Evolutionary conservation across 768 basidiomycete species (phyloP).

Genomic region (Candolleomyces eurysporus): DNA sequence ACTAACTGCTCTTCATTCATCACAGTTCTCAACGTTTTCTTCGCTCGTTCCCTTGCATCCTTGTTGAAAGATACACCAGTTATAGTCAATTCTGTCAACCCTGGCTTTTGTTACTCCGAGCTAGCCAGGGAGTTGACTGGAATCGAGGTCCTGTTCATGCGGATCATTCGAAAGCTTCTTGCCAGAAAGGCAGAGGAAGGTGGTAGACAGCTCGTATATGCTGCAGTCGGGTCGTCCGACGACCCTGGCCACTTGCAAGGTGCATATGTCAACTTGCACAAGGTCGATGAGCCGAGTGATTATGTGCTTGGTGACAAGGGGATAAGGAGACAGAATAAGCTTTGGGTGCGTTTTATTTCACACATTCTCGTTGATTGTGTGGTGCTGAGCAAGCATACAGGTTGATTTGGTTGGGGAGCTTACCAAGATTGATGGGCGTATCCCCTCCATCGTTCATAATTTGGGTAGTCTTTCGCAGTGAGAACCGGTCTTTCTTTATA

Average conservation of each 20-base stretch:
- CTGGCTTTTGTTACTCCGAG: slow-evolving; percentile 41
- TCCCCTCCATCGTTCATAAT: not conserved
- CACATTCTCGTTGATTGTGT: not conserved
- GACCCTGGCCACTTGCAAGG: slow-evolving; percentile 22
- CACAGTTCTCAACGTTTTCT: slow-evolving; percentile 41
- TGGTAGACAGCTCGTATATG: slow-evolving; percentile 31
- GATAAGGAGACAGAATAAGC: slow-evolving; percentile 18
- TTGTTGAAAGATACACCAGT: slow-evolving; percentile 26
- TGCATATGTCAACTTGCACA: slow-evolving; percentile 24
- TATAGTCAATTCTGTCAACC: slow-evolving; percentile 37
- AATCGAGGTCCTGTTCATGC: slow-evolving; percentile 11
- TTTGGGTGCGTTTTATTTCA: slow-evolving; percentile 25
- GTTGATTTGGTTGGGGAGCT: not conserved
- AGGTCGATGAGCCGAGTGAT: slow-evolving; percentile 27
- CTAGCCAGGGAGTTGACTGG: slow-evolving; percentile 23
- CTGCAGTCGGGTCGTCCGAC: slow-evolving; percentile 23
- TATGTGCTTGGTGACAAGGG: slow-evolving; percentile 26
- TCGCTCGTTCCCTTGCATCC: slow-evolving; percentile 35
- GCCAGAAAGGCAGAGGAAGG: slow-evolving; percentile 40
- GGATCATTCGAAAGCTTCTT: slow-evolving; percentile 31
- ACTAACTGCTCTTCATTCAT: not conserved
- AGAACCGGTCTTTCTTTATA: no score
- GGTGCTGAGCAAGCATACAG: not conserved
- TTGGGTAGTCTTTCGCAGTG: no score
- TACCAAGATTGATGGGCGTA: not conserved